Percentiles rank a stretch among this genome's conserved stretches.
Evolutionary conservation across 75 land plant genomes (phyloP).

Genomic region (Selaginella tamariscina): DNA sequence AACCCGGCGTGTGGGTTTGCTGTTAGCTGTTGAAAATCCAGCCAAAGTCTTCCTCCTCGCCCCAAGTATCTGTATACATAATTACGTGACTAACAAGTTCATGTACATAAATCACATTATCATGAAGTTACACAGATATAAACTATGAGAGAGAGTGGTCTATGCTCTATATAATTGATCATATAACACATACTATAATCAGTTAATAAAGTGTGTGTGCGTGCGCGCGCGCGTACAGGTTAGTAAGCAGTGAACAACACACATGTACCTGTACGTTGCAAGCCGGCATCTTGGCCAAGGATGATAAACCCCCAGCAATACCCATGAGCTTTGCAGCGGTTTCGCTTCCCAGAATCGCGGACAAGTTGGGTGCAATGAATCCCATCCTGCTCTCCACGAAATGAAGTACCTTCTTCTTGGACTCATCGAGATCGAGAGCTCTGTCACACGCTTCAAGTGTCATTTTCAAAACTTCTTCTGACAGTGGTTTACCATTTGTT

Average conservation of each 20-base stretch:
- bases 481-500: constrained; percentile 90
- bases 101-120: too few relatives aligned
- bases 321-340: constrained; percentile 99
- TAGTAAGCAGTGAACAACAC: too few relatives aligned
- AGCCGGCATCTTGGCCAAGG: constrained; percentile 92
- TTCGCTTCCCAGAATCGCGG: constrained; percentile 89
- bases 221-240: too few relatives aligned
- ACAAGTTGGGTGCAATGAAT: constrained; percentile 89
- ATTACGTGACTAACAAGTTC: too few relatives aligned
- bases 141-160: too few relatives aligned
- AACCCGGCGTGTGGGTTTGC: constrained; percentile 75
- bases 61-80: too few relatives aligned
- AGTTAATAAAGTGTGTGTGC: too few relatives aligned
- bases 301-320: constrained; percentile 75
- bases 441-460: constrained; percentile 93
- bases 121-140: too few relatives aligned
- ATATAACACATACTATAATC: too few relatives aligned
- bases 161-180: too few relatives aligned
- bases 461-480: constrained; percentile 67
- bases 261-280: constrained; percentile 90
- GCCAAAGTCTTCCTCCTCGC: constrained; percentile 77
- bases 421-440: constrained; percentile 72
- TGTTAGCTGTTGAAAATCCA: constrained; percentile 74
- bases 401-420: constrained; percentile 83
- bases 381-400: constrained; percentile 98